These are phyloP conservation scores for Taphrina deformans DNA, from an alignment of 1,139 yeast species.

Conservation along the genomic window DNA sequence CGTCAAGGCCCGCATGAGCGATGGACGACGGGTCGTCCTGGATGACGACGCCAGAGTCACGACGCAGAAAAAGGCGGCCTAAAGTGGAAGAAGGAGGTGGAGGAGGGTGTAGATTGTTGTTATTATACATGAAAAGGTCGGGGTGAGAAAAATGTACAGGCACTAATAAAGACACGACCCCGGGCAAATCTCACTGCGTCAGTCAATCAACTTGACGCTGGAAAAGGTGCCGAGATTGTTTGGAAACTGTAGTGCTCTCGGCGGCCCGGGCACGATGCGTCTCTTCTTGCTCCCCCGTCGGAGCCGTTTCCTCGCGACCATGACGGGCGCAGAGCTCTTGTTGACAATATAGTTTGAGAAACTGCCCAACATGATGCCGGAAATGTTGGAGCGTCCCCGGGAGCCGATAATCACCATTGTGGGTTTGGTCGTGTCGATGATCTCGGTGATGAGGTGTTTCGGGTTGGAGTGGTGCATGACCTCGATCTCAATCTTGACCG, in stretches of 20 bases:
- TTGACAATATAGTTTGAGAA: constrained; percentile 75
- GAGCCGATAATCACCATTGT: constrained; percentile 81
- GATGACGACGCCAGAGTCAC: neutral
- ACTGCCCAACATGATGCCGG: constrained; percentile 74
- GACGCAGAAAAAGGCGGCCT: neutral
- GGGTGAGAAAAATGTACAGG: neutral
- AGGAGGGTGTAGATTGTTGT: neutral
- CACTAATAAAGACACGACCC: no score
- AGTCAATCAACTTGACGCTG: constrained; percentile 11
- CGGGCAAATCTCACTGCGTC: no score
- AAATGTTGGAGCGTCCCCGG: constrained; percentile 70
- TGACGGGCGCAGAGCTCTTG: constrained; percentile 78
- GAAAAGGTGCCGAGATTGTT: constrained; percentile 11
- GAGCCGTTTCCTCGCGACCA: constrained; percentile 83
- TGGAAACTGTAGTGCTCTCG: constrained; percentile 18
- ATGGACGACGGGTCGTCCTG: constrained; percentile 28
- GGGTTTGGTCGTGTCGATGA: constrained; percentile 80
- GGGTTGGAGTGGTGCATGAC: constrained; percentile 85
- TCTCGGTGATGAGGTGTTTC: constrained; percentile 75
- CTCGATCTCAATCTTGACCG: constrained; percentile 73
- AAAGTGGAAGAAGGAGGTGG: neutral
- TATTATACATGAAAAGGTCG: neutral
- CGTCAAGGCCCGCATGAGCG: constrained; percentile 29
- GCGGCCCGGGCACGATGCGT: constrained; percentile 17
- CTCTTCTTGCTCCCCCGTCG: constrained; percentile 45